Evolutionary conservation across 192 early-diverging fungal genomes (phyloP).

Genomic region (Podila minutissima): DNA sequence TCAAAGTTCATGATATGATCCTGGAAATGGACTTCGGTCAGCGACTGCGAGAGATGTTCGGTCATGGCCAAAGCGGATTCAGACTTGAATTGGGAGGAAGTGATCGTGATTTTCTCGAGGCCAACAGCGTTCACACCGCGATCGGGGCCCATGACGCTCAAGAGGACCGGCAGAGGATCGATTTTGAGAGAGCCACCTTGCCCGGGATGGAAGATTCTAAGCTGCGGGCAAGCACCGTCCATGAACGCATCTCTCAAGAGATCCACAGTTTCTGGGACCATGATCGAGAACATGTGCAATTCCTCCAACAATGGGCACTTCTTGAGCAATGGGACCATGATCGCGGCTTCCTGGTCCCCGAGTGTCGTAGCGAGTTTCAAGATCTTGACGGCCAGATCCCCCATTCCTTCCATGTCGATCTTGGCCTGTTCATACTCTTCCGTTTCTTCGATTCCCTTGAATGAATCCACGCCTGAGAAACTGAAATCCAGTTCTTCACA

Average conservation of each 20-base stretch:
- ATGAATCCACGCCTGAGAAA: constrained; percentile 16
- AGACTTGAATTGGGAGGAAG: background rate
- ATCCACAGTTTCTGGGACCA: constrained; percentile 6
- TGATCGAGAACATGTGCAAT: constrained; percentile 19
- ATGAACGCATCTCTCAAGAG: constrained; percentile 14
- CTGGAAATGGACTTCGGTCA: constrained; percentile 12
- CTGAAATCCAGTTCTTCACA: constrained; percentile 12
- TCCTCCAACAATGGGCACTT: constrained; percentile 10
- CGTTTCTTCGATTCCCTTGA: constrained; percentile 18
- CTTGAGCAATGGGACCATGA: constrained; percentile 23
- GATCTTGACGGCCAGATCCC: constrained; percentile 8
- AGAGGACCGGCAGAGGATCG: constrained; percentile 11
- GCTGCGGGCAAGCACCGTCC: constrained; percentile 11
- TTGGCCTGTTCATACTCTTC: constrained; percentile 23
- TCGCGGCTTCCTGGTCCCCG: constrained; percentile 12
- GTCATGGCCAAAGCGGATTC: constrained; percentile 23
- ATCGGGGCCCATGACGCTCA: constrained; percentile 17
- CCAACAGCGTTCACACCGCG: constrained; percentile 15
- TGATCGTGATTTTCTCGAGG: constrained; percentile 8
- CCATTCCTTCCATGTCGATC: constrained; percentile 15
- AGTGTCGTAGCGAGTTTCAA: constrained; percentile 12
- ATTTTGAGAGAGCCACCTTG: constrained; percentile 1
- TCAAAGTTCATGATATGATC: constrained; percentile 15
- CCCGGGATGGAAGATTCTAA: constrained; percentile 12
- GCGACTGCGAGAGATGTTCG: constrained; percentile 6